phyloP scores from a whole-genome alignment of 129 eudicot species.

The Helianthus tuberosus region DNA sequence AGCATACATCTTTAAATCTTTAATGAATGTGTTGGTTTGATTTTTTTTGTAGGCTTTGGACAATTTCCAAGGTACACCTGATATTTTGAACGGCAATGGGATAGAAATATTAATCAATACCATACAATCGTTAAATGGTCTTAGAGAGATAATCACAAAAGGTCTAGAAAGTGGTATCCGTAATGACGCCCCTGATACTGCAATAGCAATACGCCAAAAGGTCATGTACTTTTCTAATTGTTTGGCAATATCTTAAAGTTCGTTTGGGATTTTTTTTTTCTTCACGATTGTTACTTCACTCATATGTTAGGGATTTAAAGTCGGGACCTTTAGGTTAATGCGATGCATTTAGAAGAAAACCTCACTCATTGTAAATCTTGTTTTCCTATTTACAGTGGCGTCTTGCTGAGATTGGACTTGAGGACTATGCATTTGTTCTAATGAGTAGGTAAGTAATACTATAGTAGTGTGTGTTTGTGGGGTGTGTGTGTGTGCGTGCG shows the following conservation, averaged over 20 bases:
- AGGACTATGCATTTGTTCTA: conserved; percentile 94
- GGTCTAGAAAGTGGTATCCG: conserved; percentile 97
- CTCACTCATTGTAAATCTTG: conserved; percentile 11
- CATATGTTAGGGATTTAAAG: background rate
- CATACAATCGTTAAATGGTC: conserved; percentile 53
- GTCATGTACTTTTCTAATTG: conserved; percentile 23
- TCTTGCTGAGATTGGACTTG: conserved; percentile 95
- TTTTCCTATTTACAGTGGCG: conserved; percentile 75
- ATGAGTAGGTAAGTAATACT: conserved; percentile 72
- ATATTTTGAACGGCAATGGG: conserved; percentile 43
- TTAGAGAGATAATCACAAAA: conserved; percentile 64
- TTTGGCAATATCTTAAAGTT: too few species aligned
- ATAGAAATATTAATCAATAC: conserved; percentile 51
- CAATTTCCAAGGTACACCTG: conserved; percentile 45
- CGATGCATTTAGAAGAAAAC: conserved; percentile 16
- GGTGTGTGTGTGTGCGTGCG: background rate
- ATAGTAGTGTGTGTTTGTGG: background rate
- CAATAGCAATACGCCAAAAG: conserved; percentile 99
- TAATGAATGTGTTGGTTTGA: conserved; percentile 21
- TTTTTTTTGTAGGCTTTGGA: conserved; percentile 61
- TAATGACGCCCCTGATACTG: conserved; percentile 94
- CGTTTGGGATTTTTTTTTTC: background rate
- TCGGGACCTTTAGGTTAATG: conserved; percentile 1
- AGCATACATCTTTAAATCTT: background rate
- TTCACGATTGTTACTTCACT: background rate